A percentile compares a stretch with the other conserved stretches of the same genome.
Evolutionary conservation across 805 yeast genomes (phyloP).

Genomic region (Pichia cabralensis): DNA sequence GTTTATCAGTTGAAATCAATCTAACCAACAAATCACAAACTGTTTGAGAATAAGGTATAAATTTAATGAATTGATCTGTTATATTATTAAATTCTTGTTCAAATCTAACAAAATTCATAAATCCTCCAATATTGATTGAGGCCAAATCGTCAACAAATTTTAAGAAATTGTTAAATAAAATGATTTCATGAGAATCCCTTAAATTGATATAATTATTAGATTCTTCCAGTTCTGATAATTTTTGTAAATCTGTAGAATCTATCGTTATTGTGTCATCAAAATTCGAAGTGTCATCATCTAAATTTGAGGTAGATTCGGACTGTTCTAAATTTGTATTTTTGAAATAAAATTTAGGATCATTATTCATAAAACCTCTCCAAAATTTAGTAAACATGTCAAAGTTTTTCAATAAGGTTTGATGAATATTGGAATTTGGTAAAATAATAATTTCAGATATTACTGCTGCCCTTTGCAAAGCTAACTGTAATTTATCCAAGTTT

Average conservation of each 20-base stretch:
- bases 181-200: constrained; percentile 20
- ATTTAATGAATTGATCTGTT: constrained; percentile 66
- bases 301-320: constrained; percentile 3
- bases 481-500: constrained; percentile 6
- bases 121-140: constrained; percentile 70
- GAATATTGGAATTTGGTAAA: constrained; percentile 16
- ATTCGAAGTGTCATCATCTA: constrained; percentile 12
- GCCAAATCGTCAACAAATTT: constrained; percentile 78
- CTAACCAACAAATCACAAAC: constrained; percentile 81
- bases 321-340: constrained; percentile 3
- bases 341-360: constrained; percentile 12
- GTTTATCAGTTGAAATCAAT: constrained; percentile 84
- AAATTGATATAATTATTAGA: constrained; percentile 18
- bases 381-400: constrained; percentile 16
- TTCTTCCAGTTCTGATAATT: constrained; percentile 10
- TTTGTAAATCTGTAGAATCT: constrained; percentile 11
- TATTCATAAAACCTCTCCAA: constrained; percentile 26
- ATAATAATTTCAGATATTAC: constrained; percentile 23
- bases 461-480: constrained; percentile 19
- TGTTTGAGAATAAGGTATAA: constrained; percentile 75
- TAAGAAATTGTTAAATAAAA: constrained; percentile 42
- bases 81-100: constrained; percentile 30
- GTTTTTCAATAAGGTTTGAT: constrained; percentile 16
- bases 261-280: constrained; percentile 22
- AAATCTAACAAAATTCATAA: constrained; percentile 56